A percentile compares a stretch with the other conserved stretches of the same genome.
These are phyloP conservation scores for Acacia crassicarpa DNA, from an alignment of 306 rosid species.

Conservation along the genomic window DNA sequence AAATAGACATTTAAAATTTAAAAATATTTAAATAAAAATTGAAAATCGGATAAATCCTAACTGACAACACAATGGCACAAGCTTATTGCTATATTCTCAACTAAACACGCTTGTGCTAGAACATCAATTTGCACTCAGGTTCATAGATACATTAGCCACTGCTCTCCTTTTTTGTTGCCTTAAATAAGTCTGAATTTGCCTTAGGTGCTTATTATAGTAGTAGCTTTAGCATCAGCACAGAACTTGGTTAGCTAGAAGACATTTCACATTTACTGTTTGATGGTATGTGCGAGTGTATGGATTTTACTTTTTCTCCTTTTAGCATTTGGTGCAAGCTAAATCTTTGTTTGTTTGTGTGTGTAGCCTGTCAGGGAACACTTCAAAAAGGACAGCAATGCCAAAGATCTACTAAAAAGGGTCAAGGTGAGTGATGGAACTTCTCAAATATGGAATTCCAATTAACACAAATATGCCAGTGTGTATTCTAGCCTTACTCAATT, in stretches of 20 bases:
- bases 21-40: too few species aligned
- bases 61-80: too few species aligned
- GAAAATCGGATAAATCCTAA: too few species aligned
- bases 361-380: slow-evolving; percentile 83
- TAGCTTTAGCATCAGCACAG: neutral
- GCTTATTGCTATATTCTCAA: too few species aligned
- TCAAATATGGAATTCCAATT: too few species aligned
- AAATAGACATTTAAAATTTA: too few species aligned
- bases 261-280: too few species aligned
- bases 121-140: too few species aligned
- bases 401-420: slow-evolving; percentile 41
- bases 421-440: too few species aligned
- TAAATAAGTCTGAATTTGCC: neutral
- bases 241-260: neutral
- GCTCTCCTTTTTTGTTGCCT: neutral
- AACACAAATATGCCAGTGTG: too few species aligned
- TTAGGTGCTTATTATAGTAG: neutral
- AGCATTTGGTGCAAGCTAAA: neutral
- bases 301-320: neutral
- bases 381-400: slow-evolving; percentile 64
- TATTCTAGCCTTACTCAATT: too few species aligned
- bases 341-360: neutral
- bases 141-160: neutral
- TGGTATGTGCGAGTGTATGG: neutral
- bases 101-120: too few species aligned